phyloP scores from a whole-genome alignment of 176 grass and related monocot species.

The Oryza australiensis region DNA sequence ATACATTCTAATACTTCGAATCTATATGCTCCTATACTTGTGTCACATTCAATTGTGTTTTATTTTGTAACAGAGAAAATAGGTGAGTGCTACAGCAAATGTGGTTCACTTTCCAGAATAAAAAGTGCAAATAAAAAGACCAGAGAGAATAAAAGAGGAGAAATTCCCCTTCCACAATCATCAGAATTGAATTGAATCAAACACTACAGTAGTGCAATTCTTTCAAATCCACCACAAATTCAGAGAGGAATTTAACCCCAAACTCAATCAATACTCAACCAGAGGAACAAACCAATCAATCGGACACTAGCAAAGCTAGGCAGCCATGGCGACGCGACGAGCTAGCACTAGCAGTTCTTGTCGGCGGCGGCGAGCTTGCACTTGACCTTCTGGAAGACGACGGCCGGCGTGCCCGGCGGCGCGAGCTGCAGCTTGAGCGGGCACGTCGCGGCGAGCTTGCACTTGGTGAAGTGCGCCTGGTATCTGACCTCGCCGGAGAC shows the following conservation, averaged over 20 bases:
- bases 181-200: not conserved
- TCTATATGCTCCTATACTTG: no score
- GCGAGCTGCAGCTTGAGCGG: slow-evolving; percentile 37
- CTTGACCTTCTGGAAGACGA: slow-evolving; percentile 21
- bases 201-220: not conserved
- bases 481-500: slow-evolving; percentile 33
- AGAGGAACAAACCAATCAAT: not conserved
- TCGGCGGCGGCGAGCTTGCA: slow-evolving; percentile 5
- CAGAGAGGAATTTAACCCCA: not conserved
- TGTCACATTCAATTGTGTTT: no score
- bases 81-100: not conserved
- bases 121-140: not conserved
- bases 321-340: not conserved
- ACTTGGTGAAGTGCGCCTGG: slow-evolving; percentile 1
- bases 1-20: no score
- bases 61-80: no score
- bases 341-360: slow-evolving; percentile 1
- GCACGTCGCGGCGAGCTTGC: slow-evolving; percentile 26
- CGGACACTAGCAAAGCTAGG: not conserved
- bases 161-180: not conserved
- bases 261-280: not conserved
- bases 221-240: not conserved
- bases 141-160: not conserved
- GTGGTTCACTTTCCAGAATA: not conserved
- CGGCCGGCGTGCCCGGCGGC: slow-evolving; percentile 6